These are phyloP conservation scores for Dictyostelium intermedium DNA, from an alignment of 78 protist genomes.

Conservation along the genomic window DNA sequence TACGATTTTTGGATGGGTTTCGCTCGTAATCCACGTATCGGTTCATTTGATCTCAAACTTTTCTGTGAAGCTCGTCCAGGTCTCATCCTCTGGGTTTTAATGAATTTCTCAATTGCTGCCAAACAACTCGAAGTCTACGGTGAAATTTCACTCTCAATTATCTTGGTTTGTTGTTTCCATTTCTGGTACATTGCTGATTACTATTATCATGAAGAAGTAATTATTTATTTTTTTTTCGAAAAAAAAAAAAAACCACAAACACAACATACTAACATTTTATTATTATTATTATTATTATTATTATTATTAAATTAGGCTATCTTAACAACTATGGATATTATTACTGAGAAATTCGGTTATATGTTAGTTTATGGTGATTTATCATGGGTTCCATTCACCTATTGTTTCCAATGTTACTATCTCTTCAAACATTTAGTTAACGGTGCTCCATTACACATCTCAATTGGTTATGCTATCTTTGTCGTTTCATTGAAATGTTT, in stretches of 20 bases:
- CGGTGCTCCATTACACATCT: constrained; percentile 43
- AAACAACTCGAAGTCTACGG: constrained; percentile 83
- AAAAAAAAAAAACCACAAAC: too few relatives aligned
- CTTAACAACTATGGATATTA: constrained; percentile 92
- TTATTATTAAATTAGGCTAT: constrained; percentile 16
- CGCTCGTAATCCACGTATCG: constrained; percentile 92
- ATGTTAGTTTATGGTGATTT: constrained; percentile 93
- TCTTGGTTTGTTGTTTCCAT: constrained; percentile 73
- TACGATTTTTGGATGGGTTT: constrained; percentile 94
- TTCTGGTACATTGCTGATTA: constrained; percentile 86
- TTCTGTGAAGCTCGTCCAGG: constrained; percentile 95
- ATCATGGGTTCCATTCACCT: constrained; percentile 93
- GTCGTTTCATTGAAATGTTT: constrained; percentile 10
- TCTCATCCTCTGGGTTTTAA: constrained; percentile 88
- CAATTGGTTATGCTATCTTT: not conserved
- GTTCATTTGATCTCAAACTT: constrained; percentile 88
- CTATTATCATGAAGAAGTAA: constrained; percentile 85
- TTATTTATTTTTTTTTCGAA: too few relatives aligned
- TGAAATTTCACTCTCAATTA: constrained; percentile 28
- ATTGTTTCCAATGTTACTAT: constrained; percentile 79
- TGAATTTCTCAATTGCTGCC: constrained; percentile 73
- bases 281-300: too few relatives aligned
- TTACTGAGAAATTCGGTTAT: constrained; percentile 92
- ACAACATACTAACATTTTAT: too few relatives aligned
- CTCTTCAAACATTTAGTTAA: constrained; percentile 30